phyloP scores from a whole-genome alignment of 768 basidiomycete species.

The Tulasnella sp. region DNA sequence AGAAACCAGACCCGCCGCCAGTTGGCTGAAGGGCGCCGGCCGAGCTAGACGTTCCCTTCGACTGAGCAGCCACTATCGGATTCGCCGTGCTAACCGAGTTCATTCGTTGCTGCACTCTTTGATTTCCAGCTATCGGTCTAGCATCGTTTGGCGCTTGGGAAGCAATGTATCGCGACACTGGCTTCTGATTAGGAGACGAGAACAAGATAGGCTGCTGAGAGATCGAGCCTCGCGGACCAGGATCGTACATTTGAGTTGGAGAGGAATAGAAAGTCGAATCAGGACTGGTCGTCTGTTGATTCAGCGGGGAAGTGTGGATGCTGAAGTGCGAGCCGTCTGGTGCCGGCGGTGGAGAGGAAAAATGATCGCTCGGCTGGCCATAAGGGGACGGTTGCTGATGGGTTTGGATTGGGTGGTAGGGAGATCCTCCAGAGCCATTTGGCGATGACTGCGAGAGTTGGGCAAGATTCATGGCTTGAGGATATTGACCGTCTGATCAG shows the following conservation, averaged over 20 bases:
- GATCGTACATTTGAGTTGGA: neutral
- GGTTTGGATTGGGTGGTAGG: neutral
- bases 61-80: neutral
- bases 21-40: neutral
- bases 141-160: neutral
- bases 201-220: neutral
- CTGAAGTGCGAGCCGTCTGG: neutral
- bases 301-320: neutral
- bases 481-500: neutral
- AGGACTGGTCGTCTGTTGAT: neutral
- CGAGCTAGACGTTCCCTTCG: neutral
- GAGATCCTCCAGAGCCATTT: neutral
- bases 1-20: neutral
- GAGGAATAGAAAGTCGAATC: slow-evolving; percentile 5
- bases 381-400: neutral
- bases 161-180: neutral
- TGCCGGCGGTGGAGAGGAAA: neutral
- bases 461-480: neutral
- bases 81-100: neutral
- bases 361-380: neutral
- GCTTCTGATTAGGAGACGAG: neutral
- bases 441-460: neutral
- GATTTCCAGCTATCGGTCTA: neutral
- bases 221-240: neutral
- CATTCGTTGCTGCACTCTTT: neutral